Percentiles rank a stretch among this genome's conserved stretches.
These are phyloP conservation scores for Drosera capensis DNA, from an alignment of 148 eudicot species.

Conservation along the genomic window DNA sequence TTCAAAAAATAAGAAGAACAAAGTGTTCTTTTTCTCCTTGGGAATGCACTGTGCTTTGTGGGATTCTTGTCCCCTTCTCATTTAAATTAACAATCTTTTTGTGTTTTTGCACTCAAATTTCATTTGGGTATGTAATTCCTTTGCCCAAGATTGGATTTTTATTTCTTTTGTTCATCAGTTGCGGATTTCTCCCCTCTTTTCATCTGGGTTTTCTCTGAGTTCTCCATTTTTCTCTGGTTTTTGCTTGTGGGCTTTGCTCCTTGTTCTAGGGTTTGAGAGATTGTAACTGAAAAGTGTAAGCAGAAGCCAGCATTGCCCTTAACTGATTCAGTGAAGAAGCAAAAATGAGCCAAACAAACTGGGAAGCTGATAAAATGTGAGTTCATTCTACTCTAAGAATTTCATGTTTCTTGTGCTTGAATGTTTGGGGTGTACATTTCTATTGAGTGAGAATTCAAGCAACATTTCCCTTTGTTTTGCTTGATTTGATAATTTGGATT, in stretches of 20 bases:
- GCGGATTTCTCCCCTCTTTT: not conserved
- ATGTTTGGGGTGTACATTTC: not conserved
- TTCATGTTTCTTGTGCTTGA: not conserved
- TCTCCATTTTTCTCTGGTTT: not conserved
- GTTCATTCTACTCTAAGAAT: not conserved
- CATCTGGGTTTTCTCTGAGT: not conserved
- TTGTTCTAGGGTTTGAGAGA: not conserved
- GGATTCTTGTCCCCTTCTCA: too few species aligned
- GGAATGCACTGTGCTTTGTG: too few species aligned
- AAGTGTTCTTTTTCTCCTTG: too few species aligned
- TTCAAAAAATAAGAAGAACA: too few species aligned
- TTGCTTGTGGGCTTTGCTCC: not conserved
- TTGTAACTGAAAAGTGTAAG: not conserved
- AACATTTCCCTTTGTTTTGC: not conserved
- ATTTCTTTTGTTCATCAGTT: not conserved
- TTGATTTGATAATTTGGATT: conserved; percentile 19
- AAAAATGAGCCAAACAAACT: conserved; percentile 12
- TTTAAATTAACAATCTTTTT: too few species aligned
- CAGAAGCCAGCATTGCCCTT: conserved; percentile 4
- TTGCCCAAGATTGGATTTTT: not conserved
- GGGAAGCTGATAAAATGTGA: conserved; percentile 17
- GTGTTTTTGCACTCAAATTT: not conserved
- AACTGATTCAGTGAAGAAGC: conserved; percentile 2
- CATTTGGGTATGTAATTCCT: not conserved
- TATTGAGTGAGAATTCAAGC: not conserved